Base-by-base conservation (phyloP, 768 basidiomycete species). In the Hericium alpestre region DNA sequence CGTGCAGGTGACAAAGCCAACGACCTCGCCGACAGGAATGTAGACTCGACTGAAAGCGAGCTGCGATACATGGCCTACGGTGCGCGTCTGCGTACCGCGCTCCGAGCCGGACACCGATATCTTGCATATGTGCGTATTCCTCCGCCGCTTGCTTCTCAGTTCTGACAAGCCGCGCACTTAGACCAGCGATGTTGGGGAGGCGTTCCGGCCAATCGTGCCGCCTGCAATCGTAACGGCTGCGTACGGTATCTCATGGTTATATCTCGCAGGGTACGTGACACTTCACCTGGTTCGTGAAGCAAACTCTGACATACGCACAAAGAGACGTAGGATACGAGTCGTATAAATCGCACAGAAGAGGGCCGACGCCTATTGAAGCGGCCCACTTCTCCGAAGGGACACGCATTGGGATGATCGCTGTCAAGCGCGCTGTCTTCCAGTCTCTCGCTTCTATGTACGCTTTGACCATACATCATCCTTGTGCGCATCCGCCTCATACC, bases 151-250 rank as follows among this genome's bases (percentile, higher is more conserved):
- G 25, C 25, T 32, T 13, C 43, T 25, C 32, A 43, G 6, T 57
- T 60, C 63, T 59, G 66, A 68, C 61, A 59, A 38, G 63, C 46
- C 56, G 22, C 58, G 38, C 53, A 53, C 23, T 16, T 39, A 87
- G 85, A 88, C 86, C 46, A 87, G 86, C 71, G 88, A 90, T 65
- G 73, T 90, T 23, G 90, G 90, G 49, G 90, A 91, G 70, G 85
- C 88, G 1, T 90, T 91, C 67, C 75, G 90, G 10, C 88, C 89
- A 1, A 79, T 91, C 38, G 84, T 90, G 3, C 79, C 80, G 39
- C 84, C 90, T 1, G 77, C 76, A 67, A 59, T 86, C 15, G 88
- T 93, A 12, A 80, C 79, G 3, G 85, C 86, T 38, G 86, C 86
- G 10, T 93, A 93, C 65, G 89, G 86, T 13, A 70, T 91, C 54